Conservation (phyloP, 352 stramenopile species). For the Phytophthora cryptogea region DNA sequence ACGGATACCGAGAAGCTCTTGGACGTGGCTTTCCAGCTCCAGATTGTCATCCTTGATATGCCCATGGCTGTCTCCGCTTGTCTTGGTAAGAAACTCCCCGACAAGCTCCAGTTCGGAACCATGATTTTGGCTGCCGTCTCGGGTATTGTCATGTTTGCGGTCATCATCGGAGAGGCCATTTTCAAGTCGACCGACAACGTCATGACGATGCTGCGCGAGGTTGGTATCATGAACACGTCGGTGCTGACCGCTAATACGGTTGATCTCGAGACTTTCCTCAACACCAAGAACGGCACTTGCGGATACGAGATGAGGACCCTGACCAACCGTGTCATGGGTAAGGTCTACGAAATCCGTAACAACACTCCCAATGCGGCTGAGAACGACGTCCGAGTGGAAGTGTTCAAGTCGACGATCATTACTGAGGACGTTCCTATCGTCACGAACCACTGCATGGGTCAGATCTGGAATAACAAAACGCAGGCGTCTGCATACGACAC, state of each 20-base stretch:
- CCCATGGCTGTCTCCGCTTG: slow-evolving; percentile 25
- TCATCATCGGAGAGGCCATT: slow-evolving; percentile 30
- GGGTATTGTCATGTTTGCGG: slow-evolving; percentile 34
- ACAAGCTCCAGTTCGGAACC: slow-evolving; percentile 25
- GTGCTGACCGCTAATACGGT: not conserved
- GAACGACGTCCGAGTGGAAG: slow-evolving; percentile 26
- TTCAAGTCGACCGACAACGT: slow-evolving; percentile 26
- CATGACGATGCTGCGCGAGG: slow-evolving; percentile 36
- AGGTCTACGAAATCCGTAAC: slow-evolving; percentile 35
- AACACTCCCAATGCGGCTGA: slow-evolving; percentile 20
- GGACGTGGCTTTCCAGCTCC: slow-evolving; percentile 30
- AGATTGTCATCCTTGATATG: slow-evolving; percentile 32
- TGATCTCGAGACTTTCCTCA: slow-evolving; percentile 23
- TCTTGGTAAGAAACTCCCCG: slow-evolving; percentile 17
- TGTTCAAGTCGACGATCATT: slow-evolving; percentile 32
- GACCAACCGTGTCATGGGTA: slow-evolving; percentile 40
- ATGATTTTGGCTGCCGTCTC: slow-evolving; percentile 22
- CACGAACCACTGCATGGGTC: slow-evolving; percentile 40
- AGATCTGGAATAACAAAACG: slow-evolving; percentile 37
- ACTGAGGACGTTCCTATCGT: slow-evolving; percentile 26
- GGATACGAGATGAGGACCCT: slow-evolving; percentile 34
- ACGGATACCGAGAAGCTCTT: slow-evolving; percentile 29
- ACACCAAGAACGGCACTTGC: slow-evolving; percentile 33
- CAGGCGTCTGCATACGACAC: slow-evolving; percentile 16
- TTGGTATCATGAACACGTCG: slow-evolving; percentile 21